Evolutionary conservation across 495 filamentous ascomycete species (phyloP).

Genomic region (Talaromyces wortmannii): DNA sequence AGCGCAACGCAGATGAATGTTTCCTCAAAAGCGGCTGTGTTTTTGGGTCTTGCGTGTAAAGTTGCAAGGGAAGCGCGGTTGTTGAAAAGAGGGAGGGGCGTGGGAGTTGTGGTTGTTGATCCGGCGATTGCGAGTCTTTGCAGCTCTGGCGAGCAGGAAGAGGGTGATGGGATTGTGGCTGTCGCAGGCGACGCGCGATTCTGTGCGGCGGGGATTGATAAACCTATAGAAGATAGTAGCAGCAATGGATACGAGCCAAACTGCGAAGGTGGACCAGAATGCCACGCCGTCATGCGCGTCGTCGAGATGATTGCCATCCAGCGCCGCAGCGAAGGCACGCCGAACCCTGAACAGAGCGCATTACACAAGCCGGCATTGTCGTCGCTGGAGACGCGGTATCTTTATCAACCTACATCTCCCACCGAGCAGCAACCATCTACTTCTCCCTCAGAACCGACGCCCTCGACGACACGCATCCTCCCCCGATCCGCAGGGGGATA

Average conservation of each 20-base stretch:
- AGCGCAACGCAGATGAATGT: conserved; percentile 52
- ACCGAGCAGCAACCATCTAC: conserved; percentile 3
- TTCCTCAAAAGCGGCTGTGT: conserved; percentile 41
- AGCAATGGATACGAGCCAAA: conserved; percentile 22
- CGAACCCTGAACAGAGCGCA: conserved; percentile 30
- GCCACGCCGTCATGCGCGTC: conserved; percentile 79
- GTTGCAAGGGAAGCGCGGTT: conserved; percentile 51
- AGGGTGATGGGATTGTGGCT: conserved; percentile 47
- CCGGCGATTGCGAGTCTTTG: conserved; percentile 24
- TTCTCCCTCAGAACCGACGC: not conserved
- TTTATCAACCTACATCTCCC: conserved; percentile 14
- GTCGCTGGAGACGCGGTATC: conserved; percentile 29
- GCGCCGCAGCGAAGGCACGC: conserved; percentile 15
- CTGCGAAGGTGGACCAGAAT: conserved; percentile 61
- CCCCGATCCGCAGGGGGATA: conserved; percentile 65
- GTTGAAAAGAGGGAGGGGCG: conserved; percentile 53
- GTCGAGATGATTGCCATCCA: conserved; percentile 79
- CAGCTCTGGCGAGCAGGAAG: conserved; percentile 11
- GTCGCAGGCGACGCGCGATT: conserved; percentile 77
- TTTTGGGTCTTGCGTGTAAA: conserved; percentile 61
- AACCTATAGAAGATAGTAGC: not conserved
- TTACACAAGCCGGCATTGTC: conserved; percentile 18
- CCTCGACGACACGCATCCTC: conserved; percentile 24
- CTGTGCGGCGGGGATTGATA: conserved; percentile 16
- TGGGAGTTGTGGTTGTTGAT: conserved; percentile 83